Conservation (phyloP, 176 grass and related monocot genomes). For the Aegilops umbellulata region DNA sequence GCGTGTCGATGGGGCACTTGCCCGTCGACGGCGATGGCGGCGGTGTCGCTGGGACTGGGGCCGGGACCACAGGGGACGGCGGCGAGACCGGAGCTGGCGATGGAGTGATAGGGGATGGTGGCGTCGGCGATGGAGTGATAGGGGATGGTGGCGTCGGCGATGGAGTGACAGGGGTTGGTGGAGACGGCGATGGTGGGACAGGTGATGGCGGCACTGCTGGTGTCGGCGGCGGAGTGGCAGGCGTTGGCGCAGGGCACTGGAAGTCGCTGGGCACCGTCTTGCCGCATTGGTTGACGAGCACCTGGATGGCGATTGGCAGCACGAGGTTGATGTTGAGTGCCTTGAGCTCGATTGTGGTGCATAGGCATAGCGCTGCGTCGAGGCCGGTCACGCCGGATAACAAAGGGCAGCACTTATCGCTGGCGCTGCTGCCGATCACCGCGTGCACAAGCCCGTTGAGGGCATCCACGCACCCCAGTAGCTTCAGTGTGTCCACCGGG, state of each 20-base stretch:
- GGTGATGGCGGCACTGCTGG: no score
- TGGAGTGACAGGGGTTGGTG: background rate
- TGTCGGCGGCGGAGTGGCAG: no score
- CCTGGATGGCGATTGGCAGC: conserved; percentile 60
- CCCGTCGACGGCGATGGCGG: no score
- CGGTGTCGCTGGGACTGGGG: no score
- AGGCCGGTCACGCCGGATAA: conserved; percentile 34
- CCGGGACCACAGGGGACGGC: background rate
- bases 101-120: background rate
- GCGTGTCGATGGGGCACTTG: no score
- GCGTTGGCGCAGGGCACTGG: conserved; percentile 36
- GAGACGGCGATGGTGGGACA: no score
- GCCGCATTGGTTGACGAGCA: conserved; percentile 74
- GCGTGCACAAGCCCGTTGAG: no score
- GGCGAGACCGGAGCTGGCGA: background rate
- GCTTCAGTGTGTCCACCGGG: no score
- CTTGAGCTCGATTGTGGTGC: conserved; percentile 71
- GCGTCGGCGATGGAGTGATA: background rate
- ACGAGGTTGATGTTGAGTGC: conserved; percentile 45
- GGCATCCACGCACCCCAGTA: no score
- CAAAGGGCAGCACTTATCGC: no score
- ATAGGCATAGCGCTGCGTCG: conserved; percentile 80
- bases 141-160: background rate
- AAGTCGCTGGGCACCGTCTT: conserved; percentile 63
- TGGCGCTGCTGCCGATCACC: background rate